These are phyloP conservation scores for Dendrobium chrysotoxum DNA, from an alignment of 106 monocot species.

Conservation along the genomic window DNA sequence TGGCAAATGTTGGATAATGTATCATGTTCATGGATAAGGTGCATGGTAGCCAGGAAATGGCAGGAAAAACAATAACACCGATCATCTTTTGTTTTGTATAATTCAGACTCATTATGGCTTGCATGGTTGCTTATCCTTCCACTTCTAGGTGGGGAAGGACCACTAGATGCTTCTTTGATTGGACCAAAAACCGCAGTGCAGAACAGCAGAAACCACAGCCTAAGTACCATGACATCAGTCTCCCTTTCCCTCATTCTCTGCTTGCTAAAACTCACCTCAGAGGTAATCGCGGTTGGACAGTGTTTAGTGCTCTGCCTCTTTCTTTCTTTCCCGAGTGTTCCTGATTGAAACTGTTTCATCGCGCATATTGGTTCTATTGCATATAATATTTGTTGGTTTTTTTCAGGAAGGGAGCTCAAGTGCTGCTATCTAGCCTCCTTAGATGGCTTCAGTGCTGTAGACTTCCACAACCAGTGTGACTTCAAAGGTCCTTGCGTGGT, in stretches of 20 bases:
- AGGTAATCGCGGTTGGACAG: constrained; percentile 12
- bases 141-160: constrained; percentile 8
- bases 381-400: background rate
- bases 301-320: too few relatives aligned
- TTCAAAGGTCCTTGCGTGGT: constrained; percentile 75
- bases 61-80: background rate
- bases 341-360: too few relatives aligned
- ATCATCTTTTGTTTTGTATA: background rate
- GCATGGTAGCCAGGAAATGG: background rate
- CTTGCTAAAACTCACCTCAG: constrained; percentile 38
- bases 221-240: constrained; percentile 39
- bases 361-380: too few relatives aligned
- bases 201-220: constrained; percentile 16
- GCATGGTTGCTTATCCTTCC: constrained; percentile 7
- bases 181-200: constrained; percentile 25
- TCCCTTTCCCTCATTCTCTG: constrained; percentile 35
- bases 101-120: constrained; percentile 9
- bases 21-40: too few relatives aligned
- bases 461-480: constrained; percentile 44
- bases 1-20: background rate
- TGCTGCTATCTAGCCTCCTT: constrained; percentile 50
- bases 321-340: background rate
- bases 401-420: constrained; percentile 35
- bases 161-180: constrained; percentile 26
- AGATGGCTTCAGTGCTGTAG: constrained; percentile 50